Percentiles rank a stretch among this genome's conserved stretches.
Conservation (phyloP, 768 basidiomycete species). For the Exidia glandulosa region DNA sequence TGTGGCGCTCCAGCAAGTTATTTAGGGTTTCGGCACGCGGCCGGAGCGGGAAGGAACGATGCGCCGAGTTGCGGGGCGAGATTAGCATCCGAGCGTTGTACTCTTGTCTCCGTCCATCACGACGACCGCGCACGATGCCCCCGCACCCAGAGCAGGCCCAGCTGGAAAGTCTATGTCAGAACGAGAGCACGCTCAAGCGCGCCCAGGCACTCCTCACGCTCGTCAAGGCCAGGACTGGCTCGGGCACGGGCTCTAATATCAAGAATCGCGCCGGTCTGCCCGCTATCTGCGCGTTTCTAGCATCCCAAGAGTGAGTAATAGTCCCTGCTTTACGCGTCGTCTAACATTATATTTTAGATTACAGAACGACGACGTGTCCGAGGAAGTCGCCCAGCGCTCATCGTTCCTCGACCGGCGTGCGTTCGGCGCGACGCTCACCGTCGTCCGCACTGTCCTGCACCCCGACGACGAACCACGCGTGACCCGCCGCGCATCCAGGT, state of each 20-base stretch:
- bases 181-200: conserved; percentile 23
- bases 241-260: conserved; percentile 33
- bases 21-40: too few species aligned
- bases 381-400: neutral
- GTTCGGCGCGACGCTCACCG: neutral
- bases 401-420: neutral
- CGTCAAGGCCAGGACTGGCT: conserved; percentile 31
- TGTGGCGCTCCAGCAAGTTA: too few species aligned
- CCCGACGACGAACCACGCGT: neutral
- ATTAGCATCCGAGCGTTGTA: too few species aligned
- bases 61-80: too few species aligned
- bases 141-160: conserved; percentile 10
- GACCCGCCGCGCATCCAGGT: neutral
- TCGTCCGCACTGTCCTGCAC: neutral
- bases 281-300: conserved; percentile 40
- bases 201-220: conserved; percentile 24
- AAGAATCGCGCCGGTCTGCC: conserved; percentile 31
- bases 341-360: neutral
- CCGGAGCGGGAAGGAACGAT: too few species aligned
- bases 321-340: neutral
- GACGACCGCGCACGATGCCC: conserved; percentile 13
- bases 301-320: conserved; percentile 31
- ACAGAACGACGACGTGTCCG: neutral
- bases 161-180: conserved; percentile 18
- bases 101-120: neutral